Evolutionary conservation across 345 rosid species (phyloP).

Genomic region (Citrus australasica): DNA sequence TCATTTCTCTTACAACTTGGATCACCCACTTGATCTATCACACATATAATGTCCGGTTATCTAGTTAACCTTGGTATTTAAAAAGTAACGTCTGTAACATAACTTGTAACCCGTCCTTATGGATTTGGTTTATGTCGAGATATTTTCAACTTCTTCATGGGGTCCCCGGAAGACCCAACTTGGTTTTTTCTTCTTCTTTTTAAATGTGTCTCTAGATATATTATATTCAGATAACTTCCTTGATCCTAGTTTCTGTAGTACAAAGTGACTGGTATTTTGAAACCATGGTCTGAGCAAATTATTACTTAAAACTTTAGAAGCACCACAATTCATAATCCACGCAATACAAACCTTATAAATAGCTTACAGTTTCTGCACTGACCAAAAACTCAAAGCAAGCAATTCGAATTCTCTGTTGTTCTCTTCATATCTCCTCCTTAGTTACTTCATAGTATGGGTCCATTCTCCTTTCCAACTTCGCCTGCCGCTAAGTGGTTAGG

Average conservation of each 20-base stretch:
- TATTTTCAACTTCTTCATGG: neutral
- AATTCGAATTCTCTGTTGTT: neutral
- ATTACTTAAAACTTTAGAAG: neutral
- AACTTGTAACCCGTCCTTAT: neutral
- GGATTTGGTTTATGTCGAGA: neutral
- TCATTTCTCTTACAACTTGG: neutral
- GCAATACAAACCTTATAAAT: neutral
- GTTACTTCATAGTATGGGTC: neutral
- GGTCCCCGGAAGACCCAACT: neutral
- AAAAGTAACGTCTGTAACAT: too few relatives aligned
- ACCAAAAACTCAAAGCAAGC: neutral
- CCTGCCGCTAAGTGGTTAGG: slow-evolving; percentile 76
- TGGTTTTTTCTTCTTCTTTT: too few relatives aligned
- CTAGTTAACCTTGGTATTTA: too few relatives aligned
- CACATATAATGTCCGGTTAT: too few relatives aligned
- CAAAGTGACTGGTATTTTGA: neutral
- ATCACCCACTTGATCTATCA: neutral
- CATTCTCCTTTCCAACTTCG: neutral
- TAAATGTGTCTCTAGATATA: too few relatives aligned
- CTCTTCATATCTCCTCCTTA: neutral
- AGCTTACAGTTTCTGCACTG: too few relatives aligned
- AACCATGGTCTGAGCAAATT: neutral
- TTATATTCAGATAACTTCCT: too few relatives aligned
- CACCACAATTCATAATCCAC: neutral
- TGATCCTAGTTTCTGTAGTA: too few relatives aligned